These are phyloP conservation scores for Trichoderma breve DNA, from an alignment of 2,329 filamentous ascomycete species.

Conservation along the genomic window DNA sequence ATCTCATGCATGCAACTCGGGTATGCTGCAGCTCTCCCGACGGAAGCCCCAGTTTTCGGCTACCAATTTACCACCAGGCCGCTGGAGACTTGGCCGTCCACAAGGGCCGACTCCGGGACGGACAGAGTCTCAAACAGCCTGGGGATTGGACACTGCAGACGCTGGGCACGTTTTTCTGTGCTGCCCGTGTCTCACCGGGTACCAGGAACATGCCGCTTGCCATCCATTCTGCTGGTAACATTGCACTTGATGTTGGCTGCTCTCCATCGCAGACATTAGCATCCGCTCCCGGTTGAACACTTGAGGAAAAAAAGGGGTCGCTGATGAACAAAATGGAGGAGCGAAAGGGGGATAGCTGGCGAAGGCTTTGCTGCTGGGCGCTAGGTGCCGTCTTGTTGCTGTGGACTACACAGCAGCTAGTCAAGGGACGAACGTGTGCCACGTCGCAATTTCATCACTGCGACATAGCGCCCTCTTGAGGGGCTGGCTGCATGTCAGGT, in stretches of 20 bases:
- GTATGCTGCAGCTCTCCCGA: conserved; percentile 36
- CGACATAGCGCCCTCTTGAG: conserved; percentile 13
- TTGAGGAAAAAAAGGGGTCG: background rate
- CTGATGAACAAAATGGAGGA: background rate
- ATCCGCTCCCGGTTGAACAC: background rate
- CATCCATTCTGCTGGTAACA: background rate
- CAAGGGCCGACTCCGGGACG: conserved; percentile 6
- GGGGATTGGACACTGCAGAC: background rate
- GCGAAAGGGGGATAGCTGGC: background rate
- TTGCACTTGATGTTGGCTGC: background rate
- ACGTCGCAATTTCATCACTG: conserved; percentile 22
- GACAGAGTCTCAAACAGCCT: background rate
- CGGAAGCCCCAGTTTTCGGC: conserved; percentile 30
- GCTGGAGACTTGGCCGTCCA: conserved; percentile 12
- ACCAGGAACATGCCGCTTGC: background rate
- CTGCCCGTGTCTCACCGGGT: conserved; percentile 2
- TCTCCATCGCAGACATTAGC: background rate
- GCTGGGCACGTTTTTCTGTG: background rate
- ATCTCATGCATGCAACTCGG: conserved; percentile 35
- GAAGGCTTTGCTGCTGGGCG: background rate
- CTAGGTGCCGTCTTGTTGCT: background rate
- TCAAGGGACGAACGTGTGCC: conserved; percentile 19
- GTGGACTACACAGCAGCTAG: conserved; percentile 8
- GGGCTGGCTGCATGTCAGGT: conserved; percentile 20
- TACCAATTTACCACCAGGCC: conserved; percentile 14